phyloP scores from a whole-genome alignment of 371 early-diverging fungal genomes.

The Syncephalastrum contaminatum region DNA sequence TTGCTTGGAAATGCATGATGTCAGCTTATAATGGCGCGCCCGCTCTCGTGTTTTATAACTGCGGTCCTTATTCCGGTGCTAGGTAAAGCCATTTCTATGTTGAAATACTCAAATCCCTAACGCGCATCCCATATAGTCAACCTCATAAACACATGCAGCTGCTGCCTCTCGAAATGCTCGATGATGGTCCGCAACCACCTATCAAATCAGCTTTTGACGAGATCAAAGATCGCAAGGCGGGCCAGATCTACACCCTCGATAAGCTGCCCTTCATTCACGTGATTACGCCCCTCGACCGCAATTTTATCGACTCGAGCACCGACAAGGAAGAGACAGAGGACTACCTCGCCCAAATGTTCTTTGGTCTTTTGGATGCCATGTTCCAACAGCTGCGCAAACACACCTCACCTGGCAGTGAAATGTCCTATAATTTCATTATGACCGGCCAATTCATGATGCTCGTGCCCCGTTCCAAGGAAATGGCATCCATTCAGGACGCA shows the following conservation, averaged over 20 bases:
- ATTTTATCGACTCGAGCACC: slow-evolving; percentile 21
- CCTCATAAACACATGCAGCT: slow-evolving; percentile 77
- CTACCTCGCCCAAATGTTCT: slow-evolving; percentile 50
- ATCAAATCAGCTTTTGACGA: slow-evolving; percentile 44
- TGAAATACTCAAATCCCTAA: not conserved
- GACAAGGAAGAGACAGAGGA: slow-evolving; percentile 26
- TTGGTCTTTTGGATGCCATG: slow-evolving; percentile 50
- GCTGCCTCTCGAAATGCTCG: slow-evolving; percentile 42
- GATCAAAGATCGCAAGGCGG: slow-evolving; percentile 43
- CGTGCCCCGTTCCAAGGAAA: slow-evolving; percentile 62
- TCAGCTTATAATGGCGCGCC: slow-evolving; percentile 34
- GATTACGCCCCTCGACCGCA: slow-evolving; percentile 36
- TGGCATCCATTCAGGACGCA: slow-evolving; percentile 18
- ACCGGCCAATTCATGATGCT: slow-evolving; percentile 72
- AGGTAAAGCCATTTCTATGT: slow-evolving; percentile 37
- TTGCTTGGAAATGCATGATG: slow-evolving; percentile 52
- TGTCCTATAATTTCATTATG: slow-evolving; percentile 68
- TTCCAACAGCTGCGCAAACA: slow-evolving; percentile 48
- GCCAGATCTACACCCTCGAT: slow-evolving; percentile 45
- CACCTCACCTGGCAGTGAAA: slow-evolving; percentile 11
- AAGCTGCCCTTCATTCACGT: slow-evolving; percentile 49
- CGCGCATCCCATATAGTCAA: slow-evolving; percentile 39
- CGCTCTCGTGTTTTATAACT: slow-evolving; percentile 71
- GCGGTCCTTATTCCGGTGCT: slow-evolving; percentile 70
- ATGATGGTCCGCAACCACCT: slow-evolving; percentile 47